Evolutionary conservation across 352 stramenopile genomes (phyloP).

Genomic region (Hyaloperonospora brassicae): DNA sequence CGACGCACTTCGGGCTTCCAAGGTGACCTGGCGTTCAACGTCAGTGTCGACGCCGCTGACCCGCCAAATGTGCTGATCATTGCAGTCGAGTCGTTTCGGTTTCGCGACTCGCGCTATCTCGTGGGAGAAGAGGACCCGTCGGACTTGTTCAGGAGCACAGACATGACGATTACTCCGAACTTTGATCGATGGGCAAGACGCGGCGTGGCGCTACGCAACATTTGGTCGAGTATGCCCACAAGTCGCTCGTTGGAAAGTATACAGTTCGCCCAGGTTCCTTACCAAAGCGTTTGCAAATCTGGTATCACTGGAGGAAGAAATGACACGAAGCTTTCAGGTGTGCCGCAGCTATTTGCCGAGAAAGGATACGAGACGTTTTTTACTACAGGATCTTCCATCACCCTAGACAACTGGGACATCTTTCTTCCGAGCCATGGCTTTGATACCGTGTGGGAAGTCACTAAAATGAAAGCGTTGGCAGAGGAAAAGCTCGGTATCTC

Average conservation of each 20-base stretch:
- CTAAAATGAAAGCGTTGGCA: constrained; percentile 22
- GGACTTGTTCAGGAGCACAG: constrained; percentile 24
- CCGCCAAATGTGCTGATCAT: constrained; percentile 47
- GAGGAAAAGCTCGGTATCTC: neutral
- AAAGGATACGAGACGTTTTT: constrained; percentile 42
- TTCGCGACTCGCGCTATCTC: constrained; percentile 44
- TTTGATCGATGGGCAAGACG: constrained; percentile 52
- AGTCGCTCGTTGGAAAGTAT: constrained; percentile 60
- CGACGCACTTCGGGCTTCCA: constrained; percentile 16
- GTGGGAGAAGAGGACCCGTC: constrained; percentile 29
- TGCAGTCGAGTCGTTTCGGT: constrained; percentile 47
- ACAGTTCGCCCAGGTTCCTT: constrained; percentile 54
- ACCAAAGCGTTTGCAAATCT: constrained; percentile 46
- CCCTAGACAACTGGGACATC: constrained; percentile 32
- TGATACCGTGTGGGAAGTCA: constrained; percentile 13
- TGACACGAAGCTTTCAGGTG: constrained; percentile 20
- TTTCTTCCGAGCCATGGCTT: constrained; percentile 42
- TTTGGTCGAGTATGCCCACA: constrained; percentile 64
- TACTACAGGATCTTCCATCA: constrained; percentile 23
- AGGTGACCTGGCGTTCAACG: constrained; percentile 18
- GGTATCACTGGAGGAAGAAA: constrained; percentile 30
- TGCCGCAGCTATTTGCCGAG: constrained; percentile 36
- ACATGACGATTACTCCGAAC: constrained; percentile 44
- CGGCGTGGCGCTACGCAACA: constrained; percentile 44
- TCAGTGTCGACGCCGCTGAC: constrained; percentile 12